These are phyloP conservation scores for Ascobolus immersus DNA, from an alignment of 495 filamentous ascomycete genomes.

Conservation along the genomic window DNA sequence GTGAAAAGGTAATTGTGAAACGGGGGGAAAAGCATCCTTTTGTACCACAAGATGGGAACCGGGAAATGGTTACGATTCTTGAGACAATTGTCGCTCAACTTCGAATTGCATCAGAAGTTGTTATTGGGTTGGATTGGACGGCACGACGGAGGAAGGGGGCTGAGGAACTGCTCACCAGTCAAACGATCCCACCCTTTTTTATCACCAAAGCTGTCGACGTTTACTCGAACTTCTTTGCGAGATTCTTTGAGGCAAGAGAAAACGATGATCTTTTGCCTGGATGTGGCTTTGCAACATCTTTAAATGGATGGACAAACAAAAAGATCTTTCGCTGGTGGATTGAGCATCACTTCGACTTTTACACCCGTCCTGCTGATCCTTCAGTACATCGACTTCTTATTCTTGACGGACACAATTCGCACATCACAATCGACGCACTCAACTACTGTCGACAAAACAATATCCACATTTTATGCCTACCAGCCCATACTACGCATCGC, in stretches of 20 bases:
- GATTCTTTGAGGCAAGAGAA: slow-evolving; percentile 2
- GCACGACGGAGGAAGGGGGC: not conserved
- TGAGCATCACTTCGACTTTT: slow-evolving; percentile 8
- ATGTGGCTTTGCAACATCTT: slow-evolving; percentile 4
- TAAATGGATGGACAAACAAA: slow-evolving; percentile 5
- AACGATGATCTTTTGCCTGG: slow-evolving; percentile 7
- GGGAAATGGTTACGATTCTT: not conserved
- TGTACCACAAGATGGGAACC: not conserved
- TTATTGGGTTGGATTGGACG: not conserved
- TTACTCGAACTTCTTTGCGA: too few relatives aligned
- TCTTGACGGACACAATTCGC: slow-evolving; percentile 14
- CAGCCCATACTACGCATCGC: slow-evolving; percentile 14
- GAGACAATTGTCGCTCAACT: too few relatives aligned
- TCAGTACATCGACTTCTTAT: slow-evolving; percentile 11
- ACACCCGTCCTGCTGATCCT: slow-evolving; percentile 2
- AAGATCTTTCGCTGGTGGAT: slow-evolving; percentile 10
- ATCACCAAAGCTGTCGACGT: too few relatives aligned
- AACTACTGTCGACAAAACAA: slow-evolving; percentile 8
- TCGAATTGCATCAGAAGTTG: not conserved
- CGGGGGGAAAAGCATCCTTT: not conserved
- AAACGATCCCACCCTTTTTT: too few relatives aligned
- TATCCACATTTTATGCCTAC: slow-evolving; percentile 13
- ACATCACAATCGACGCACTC: slow-evolving; percentile 12
- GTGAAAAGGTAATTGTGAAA: not conserved
- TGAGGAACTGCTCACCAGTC: not conserved